Conservation (phyloP, 2,329 filamentous ascomycete genomes). For the Falciphora oryzae region DNA sequence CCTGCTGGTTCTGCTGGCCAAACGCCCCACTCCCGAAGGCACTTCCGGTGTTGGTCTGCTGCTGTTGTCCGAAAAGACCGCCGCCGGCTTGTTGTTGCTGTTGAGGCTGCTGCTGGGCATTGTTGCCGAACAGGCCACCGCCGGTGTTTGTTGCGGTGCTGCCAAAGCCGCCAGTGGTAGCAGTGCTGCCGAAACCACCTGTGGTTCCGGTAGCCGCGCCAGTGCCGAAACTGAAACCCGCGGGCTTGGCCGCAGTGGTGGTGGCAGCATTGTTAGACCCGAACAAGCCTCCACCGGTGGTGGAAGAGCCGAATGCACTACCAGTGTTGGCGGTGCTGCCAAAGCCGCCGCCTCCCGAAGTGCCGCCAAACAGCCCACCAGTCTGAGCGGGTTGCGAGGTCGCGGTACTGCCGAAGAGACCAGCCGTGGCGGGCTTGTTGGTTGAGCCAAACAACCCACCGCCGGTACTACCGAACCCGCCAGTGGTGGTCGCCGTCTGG, state of each 20-base stretch:
- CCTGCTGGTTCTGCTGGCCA: conserved; percentile 25
- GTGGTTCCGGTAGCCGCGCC: conserved; percentile 19
- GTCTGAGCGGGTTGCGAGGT: conserved; percentile 19
- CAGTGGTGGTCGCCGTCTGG: conserved; percentile 21
- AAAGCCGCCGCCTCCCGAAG: conserved; percentile 20
- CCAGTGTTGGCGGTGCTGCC: conserved; percentile 15
- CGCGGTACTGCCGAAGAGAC: conserved; percentile 35
- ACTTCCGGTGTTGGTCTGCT: conserved; percentile 3
- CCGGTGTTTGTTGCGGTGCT: conserved; percentile 27
- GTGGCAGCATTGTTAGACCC: conserved; percentile 14
- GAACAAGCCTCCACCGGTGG: conserved; percentile 26
- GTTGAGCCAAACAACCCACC: conserved; percentile 37
- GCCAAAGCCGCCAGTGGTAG: conserved; percentile 38
- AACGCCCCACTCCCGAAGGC: conserved; percentile 17
- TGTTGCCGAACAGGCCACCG: conserved; percentile 21
- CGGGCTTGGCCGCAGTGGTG: conserved; percentile 19
- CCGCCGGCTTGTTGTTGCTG: conserved; percentile 2
- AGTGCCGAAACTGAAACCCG: conserved; percentile 20
- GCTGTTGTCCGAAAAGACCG: conserved; percentile 13
- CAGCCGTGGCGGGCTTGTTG: conserved; percentile 13
- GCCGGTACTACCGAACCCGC: conserved; percentile 33
- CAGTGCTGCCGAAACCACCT: conserved; percentile 25
- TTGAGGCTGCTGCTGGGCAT: conserved; percentile 8
- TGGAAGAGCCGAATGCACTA: conserved; percentile 25
- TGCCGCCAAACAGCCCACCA: conserved; percentile 34